These are phyloP conservation scores for Heliamphora pulchella DNA, from an alignment of 179 eudicot species.

Conservation along the genomic window DNA sequence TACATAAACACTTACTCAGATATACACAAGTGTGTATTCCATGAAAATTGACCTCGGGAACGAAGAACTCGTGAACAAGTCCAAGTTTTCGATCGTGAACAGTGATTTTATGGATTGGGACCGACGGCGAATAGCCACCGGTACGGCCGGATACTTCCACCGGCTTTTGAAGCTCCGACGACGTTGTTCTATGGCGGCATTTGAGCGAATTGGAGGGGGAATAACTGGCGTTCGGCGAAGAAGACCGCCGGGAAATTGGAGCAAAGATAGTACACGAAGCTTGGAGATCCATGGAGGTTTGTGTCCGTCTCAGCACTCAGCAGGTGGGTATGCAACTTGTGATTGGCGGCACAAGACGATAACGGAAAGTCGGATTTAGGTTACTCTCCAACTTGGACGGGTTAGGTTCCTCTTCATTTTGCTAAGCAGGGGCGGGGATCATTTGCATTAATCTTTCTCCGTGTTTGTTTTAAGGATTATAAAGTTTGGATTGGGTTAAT, in stretches of 20 bases:
- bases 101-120: constrained; percentile 64
- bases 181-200: constrained; percentile 28
- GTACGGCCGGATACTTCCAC: constrained; percentile 18
- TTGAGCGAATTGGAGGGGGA: constrained; percentile 10
- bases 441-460: no score
- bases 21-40: neutral
- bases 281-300: constrained; percentile 21
- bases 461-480: no score
- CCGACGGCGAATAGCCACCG: constrained; percentile 23
- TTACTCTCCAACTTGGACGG: no score
- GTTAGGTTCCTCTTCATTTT: no score
- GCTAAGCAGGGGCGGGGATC: no score
- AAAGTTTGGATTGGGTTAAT: no score
- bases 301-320: neutral
- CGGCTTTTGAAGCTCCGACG: constrained; percentile 41
- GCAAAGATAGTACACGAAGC: constrained; percentile 28
- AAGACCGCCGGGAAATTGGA: constrained; percentile 26
- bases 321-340: no score
- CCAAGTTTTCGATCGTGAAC: constrained; percentile 79
- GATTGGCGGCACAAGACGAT: neutral
- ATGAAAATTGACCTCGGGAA: constrained; percentile 63
- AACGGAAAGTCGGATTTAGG: neutral
- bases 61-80: constrained; percentile 62
- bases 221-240: constrained; percentile 24
- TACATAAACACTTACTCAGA: neutral